Percentiles rank a stretch among this genome's conserved stretches.
phyloP scores from a whole-genome alignment of 2,329 filamentous ascomycete genomes.

The Colletotrichum orbiculare region DNA sequence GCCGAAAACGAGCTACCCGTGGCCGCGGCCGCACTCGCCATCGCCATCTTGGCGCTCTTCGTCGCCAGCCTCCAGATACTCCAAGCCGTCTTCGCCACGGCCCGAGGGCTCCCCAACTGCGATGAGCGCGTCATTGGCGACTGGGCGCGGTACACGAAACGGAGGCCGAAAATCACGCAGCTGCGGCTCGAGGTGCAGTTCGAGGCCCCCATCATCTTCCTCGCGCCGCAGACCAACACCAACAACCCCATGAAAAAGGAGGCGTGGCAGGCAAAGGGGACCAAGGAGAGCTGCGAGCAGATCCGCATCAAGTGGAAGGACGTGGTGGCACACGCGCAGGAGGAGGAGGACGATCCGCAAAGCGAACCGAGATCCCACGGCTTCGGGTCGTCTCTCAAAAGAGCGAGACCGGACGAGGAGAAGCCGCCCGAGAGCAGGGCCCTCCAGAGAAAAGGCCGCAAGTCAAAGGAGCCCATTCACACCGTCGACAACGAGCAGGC shows the following conservation, averaged over 20 bases:
- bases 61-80: slow-evolving; percentile 13
- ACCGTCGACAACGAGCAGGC: slow-evolving; percentile 25
- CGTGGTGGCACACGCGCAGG: background rate
- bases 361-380: background rate
- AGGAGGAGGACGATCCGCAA: background rate
- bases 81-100: slow-evolving; percentile 23
- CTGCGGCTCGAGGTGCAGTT: slow-evolving; percentile 22
- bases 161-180: background rate
- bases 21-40: slow-evolving; percentile 16
- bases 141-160: slow-evolving; percentile 12
- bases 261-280: no score
- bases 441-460: no score
- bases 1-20: slow-evolving; percentile 4
- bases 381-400: no score
- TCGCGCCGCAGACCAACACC: slow-evolving; percentile 1
- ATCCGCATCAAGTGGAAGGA: background rate
- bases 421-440: no score
- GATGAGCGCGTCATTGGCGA: slow-evolving; percentile 17
- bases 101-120: slow-evolving; percentile 21
- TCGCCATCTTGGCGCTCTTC: slow-evolving; percentile 18
- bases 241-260: no score
- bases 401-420: no score
- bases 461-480: slow-evolving; percentile 5
- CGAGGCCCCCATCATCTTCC: slow-evolving; percentile 27
- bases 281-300: background rate